Evolutionary conservation across 257 asterid genomes (phyloP).

Genomic region (Nicotiana noctiflora): DNA sequence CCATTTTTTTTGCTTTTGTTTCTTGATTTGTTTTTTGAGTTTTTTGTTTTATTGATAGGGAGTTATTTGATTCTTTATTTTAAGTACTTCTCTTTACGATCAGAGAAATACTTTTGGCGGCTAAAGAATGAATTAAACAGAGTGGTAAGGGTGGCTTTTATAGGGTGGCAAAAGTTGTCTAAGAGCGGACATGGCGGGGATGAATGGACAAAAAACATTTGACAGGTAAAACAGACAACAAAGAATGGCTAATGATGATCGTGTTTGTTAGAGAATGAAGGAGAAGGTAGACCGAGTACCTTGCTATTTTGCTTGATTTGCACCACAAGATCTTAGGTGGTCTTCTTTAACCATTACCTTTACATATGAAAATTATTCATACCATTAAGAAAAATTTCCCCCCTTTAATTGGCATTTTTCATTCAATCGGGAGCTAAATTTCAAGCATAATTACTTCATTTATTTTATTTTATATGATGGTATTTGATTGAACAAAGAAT

Average conservation of each 20-base stretch:
- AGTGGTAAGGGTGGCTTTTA: conserved; percentile 19
- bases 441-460: too few species aligned
- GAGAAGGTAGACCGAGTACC: neutral
- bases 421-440: too few species aligned
- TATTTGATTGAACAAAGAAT: too few species aligned
- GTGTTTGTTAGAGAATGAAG: neutral
- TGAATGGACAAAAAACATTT: neutral
- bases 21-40: neutral
- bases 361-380: neutral
- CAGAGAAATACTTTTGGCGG: conserved; percentile 40
- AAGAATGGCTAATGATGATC: neutral
- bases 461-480: too few species aligned
- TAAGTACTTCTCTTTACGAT: neutral
- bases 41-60: conserved; percentile 8
- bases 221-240: neutral
- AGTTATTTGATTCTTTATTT: conserved; percentile 27
- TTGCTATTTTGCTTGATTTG: neutral
- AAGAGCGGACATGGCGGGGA: neutral
- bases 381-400: neutral
- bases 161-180: neutral
- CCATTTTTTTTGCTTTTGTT: conserved; percentile 32
- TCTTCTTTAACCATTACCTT: neutral
- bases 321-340: neutral
- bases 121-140: conserved; percentile 30
- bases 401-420: too few species aligned